phyloP scores from a whole-genome alignment of 2,329 filamentous ascomycete species.

The Magnaporthiopsis rhizophila region DNA sequence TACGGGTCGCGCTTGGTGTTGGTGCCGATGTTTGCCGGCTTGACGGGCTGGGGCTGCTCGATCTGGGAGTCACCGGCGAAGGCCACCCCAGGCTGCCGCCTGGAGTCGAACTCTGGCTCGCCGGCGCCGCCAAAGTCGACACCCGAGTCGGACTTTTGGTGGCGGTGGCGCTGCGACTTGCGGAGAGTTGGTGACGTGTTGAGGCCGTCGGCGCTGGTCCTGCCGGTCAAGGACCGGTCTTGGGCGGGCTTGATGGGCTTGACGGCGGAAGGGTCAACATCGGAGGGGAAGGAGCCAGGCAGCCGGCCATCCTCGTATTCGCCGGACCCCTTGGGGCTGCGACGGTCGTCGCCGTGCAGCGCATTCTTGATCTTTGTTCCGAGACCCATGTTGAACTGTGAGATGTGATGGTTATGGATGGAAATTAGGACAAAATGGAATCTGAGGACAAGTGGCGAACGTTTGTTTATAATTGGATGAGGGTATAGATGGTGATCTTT shows the following conservation, averaged over 20 bases:
- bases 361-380: slow-evolving; percentile 6
- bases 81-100: background rate
- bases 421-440: background rate
- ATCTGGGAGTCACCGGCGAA: background rate
- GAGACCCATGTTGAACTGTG: slow-evolving; percentile 1
- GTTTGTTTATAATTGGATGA: background rate
- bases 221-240: background rate
- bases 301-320: slow-evolving; percentile 1
- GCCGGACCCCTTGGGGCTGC: background rate
- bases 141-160: slow-evolving; percentile 5
- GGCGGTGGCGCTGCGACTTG: background rate
- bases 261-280: background rate
- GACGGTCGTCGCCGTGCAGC: slow-evolving; percentile 15
- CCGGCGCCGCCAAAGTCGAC: slow-evolving; percentile 1
- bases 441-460: background rate
- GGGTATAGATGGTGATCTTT: background rate
- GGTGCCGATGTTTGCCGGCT: background rate
- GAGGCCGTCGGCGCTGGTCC: background rate
- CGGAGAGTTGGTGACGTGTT: background rate
- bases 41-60: background rate
- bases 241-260: background rate
- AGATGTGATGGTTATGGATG: background rate
- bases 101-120: background rate
- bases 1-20: slow-evolving; percentile 3
- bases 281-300: slow-evolving; percentile 2